Evolutionary conservation across 495 filamentous ascomycete genomes (phyloP).

Genomic region (Aspergillus ostianus): DNA sequence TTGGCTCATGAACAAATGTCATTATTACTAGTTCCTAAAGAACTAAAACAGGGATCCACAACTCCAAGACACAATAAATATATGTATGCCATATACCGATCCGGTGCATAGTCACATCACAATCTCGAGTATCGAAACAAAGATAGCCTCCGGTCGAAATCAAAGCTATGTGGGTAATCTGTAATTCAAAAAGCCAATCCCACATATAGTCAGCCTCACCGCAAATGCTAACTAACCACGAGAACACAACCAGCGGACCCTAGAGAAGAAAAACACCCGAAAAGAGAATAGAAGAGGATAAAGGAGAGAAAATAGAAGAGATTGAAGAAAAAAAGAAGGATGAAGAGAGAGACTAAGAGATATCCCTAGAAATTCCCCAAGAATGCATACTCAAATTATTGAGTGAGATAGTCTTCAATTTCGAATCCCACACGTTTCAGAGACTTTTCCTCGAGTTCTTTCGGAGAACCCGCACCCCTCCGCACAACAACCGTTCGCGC

Average conservation of each 20-base stretch:
- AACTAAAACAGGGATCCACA: neutral
- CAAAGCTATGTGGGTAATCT: conserved; percentile 1
- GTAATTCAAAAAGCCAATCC: conserved; percentile 4
- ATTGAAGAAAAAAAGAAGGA: conserved; percentile 5
- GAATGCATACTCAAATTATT: conserved; percentile 15
- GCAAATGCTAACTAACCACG: neutral
- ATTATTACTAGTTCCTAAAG: too few relatives aligned
- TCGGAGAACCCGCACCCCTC: conserved; percentile 33
- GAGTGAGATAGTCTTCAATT: conserved; percentile 73
- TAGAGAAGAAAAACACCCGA: neutral
- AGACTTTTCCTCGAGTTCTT: conserved; percentile 60
- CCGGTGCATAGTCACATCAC: neutral
- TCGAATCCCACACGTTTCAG: conserved; percentile 76
- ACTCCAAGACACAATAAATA: neutral
- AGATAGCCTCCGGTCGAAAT: neutral
- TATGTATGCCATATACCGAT: conserved; percentile 1
- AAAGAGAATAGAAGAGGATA: neutral
- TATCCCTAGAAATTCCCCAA: neutral
- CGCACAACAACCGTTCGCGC: conserved; percentile 58
- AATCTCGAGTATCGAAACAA: neutral
- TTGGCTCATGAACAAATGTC: too few relatives aligned
- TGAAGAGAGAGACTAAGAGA: conserved; percentile 5
- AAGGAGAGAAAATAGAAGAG: neutral
- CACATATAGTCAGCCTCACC: neutral
- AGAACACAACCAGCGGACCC: neutral